Evolutionary conservation across 2,329 filamentous ascomycete genomes (phyloP).

Genomic region (Penicillium sp.): DNA sequence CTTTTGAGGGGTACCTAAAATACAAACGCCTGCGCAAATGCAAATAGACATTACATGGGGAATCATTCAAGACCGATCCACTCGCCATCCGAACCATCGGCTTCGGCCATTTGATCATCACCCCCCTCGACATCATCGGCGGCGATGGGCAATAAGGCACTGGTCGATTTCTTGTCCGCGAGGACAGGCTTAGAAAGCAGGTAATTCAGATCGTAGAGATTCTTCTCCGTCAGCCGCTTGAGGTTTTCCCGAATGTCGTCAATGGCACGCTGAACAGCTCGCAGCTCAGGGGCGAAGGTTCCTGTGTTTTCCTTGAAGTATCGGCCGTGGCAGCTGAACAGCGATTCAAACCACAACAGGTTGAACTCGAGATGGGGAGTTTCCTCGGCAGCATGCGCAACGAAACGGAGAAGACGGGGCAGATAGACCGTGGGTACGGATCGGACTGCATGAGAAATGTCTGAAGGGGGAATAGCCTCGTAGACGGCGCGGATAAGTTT

Average conservation of each 20-base stretch:
- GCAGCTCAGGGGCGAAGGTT: constrained; percentile 80
- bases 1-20: constrained; percentile 22
- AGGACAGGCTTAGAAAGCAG: constrained; percentile 62
- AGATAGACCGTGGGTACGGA: constrained; percentile 86
- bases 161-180: constrained; percentile 32
- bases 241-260: constrained; percentile 81
- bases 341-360: constrained; percentile 84
- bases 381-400: constrained; percentile 84
- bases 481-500: constrained; percentile 84
- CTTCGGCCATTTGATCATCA: constrained; percentile 36
- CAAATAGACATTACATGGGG: constrained; percentile 29
- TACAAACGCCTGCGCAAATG: constrained; percentile 34
- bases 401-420: constrained; percentile 79
- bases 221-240: constrained; percentile 81
- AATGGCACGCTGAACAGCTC: constrained; percentile 80
- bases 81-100: constrained; percentile 50
- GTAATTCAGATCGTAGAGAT: constrained; percentile 87
- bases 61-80: constrained; percentile 60
- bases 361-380: constrained; percentile 95
- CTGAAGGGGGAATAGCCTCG: constrained; percentile 74
- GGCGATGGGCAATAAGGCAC: constrained; percentile 37
- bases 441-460: constrained; percentile 77
- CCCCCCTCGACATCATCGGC: constrained; percentile 26
- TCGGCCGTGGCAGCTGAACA: constrained; percentile 79
- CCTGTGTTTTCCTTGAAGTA: constrained; percentile 81